These are phyloP conservation scores for Ascochyta pisi DNA, from an alignment of 2,329 filamentous ascomycete species.

Conservation along the genomic window DNA sequence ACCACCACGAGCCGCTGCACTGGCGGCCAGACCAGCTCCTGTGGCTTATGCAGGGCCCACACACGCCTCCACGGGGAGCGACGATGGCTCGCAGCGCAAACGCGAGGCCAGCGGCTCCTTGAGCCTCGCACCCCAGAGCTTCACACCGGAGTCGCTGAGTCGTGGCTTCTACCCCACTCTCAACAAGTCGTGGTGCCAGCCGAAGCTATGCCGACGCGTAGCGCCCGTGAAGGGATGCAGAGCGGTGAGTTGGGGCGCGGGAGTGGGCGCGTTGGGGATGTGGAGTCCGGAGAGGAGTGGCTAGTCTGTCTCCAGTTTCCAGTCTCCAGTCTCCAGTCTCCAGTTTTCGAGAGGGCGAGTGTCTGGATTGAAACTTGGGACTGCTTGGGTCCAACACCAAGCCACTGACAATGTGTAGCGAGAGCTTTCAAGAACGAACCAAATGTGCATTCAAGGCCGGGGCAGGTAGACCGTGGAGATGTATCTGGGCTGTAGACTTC, in stretches of 20 bases:
- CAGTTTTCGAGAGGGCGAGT: neutral
- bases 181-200: slow-evolving; percentile 12
- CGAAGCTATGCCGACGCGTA: slow-evolving; percentile 9
- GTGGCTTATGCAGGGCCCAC: slow-evolving; percentile 12
- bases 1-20: neutral
- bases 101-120: slow-evolving; percentile 10
- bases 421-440: neutral
- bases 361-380: neutral
- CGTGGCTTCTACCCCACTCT: slow-evolving; percentile 11
- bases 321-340: neutral
- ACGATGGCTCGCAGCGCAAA: slow-evolving; percentile 4
- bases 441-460: neutral
- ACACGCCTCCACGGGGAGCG: slow-evolving; percentile 1
- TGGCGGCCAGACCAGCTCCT: neutral
- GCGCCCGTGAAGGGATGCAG: slow-evolving; percentile 6
- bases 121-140: slow-evolving; percentile 4
- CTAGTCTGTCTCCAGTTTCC: neutral
- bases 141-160: slow-evolving; percentile 1
- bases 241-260: slow-evolving; percentile 6
- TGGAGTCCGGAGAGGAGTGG: slow-evolving; percentile 10
- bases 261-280: slow-evolving; percentile 1
- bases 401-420: neutral
- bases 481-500: neutral
- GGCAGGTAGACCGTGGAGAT: neutral
- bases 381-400: neutral